Evolutionary conservation across 2,329 filamentous ascomycete species (phyloP), one percentile per base, ranked within the genome.

Genomic region (Cryphonectria radicalis): DNA sequence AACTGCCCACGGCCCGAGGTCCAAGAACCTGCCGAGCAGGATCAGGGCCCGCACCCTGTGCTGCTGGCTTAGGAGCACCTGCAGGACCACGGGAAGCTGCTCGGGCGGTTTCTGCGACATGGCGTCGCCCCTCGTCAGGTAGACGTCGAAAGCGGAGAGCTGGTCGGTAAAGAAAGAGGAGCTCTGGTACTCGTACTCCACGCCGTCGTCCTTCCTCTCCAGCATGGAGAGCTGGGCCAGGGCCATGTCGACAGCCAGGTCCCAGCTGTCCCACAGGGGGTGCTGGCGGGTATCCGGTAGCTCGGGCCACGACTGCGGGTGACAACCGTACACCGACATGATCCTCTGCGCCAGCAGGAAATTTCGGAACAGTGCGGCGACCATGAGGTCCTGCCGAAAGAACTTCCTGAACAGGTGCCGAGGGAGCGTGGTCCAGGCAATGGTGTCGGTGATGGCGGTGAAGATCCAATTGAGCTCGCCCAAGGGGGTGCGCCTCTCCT

Each of bases 381-480:
- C 96, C 95, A 99, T 98, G 17, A 99, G 86, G 80, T 99, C 96
- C 80, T 99, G 96, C 59, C 96, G 87, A 81, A 99, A 99, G 72
- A 98, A 93, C 81, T 97, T 97, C 81, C 97, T 95, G 82, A 99
- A 99, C 14, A 98, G 84, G 28, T 94, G 90, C 63, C 95, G 92
- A 3, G 95, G 93, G 4, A 99, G 84, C 6, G 94, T 97, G 43
- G 97, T 98, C 96, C 96, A 99, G 0, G 96, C 96, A 77, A 99
- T 99, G 1, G 95, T 98, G 79, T 99, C 96, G 0, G 96, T 99
- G 75, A 99, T 98, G 69, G 96, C 96, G 0, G 96, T 99, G 79
- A 99, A 98, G 50, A 99, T 99, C 96, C 96, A 99, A 78, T 99
- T 99, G 19, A 99, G 85, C 82, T 99, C 96, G 73, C 96, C 96